phyloP scores from a whole-genome alignment of 2,329 filamentous ascomycete species.

The Diaporthe ampelina region DNA sequence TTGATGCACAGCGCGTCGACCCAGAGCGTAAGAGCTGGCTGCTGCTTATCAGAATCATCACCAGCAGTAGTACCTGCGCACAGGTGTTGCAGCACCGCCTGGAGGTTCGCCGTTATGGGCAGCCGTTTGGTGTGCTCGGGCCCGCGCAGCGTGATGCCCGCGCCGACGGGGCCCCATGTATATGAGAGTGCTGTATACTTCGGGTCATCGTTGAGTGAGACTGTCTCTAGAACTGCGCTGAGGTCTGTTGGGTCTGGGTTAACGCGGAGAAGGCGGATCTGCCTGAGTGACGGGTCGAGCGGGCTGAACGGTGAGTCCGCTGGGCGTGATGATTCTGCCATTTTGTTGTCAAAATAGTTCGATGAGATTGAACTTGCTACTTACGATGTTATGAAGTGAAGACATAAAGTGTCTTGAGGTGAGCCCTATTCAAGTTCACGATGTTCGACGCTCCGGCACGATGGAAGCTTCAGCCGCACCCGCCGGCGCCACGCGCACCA shows the following conservation, averaged over 20 bases:
- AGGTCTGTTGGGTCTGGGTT: not conserved
- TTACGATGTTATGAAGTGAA: not conserved
- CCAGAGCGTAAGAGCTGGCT: constrained; percentile 18
- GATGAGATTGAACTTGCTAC: not conserved
- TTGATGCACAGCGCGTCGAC: constrained; percentile 33
- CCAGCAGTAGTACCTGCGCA: not conserved
- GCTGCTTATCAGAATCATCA: no score
- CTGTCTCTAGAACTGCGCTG: constrained; percentile 2
- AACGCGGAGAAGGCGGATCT: constrained; percentile 26
- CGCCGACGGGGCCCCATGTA: constrained; percentile 1
- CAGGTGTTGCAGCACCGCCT: constrained; percentile 17
- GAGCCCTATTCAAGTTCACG: not conserved
- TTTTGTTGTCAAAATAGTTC: not conserved
- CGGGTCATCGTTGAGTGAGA: constrained; percentile 5
- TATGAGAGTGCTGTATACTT: constrained; percentile 16
- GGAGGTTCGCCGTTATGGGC: constrained; percentile 10
- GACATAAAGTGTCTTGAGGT: not conserved
- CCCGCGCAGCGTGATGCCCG: not conserved
- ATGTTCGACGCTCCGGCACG: not conserved
- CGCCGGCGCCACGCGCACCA: constrained; percentile 14
- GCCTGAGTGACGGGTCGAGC: constrained; percentile 2
- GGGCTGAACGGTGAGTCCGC: not conserved
- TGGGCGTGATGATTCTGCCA: not conserved
- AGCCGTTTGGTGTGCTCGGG: not conserved
- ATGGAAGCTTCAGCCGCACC: constrained; percentile 25